Conservation (phyloP, 2,329 filamentous ascomycete genomes). For the Colletotrichum tropicale region DNA sequence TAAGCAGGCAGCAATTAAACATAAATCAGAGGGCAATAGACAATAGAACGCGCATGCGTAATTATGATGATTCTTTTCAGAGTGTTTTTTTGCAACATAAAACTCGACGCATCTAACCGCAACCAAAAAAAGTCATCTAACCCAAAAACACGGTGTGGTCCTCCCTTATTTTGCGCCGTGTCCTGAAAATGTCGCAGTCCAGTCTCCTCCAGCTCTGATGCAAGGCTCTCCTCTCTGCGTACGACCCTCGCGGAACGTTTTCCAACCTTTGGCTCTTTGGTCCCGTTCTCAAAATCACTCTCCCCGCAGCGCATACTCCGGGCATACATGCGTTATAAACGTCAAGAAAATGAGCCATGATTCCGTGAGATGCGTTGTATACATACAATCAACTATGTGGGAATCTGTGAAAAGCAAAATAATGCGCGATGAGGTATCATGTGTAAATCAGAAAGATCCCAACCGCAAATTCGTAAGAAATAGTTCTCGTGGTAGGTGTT, state of each 20-base stretch:
- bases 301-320: constrained; percentile 20
- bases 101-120: background rate
- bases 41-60: background rate
- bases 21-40: background rate
- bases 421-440: constrained; percentile 26
- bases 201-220: constrained; percentile 5
- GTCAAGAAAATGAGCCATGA: background rate
- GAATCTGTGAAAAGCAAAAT: constrained; percentile 13
- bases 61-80: background rate
- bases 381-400: background rate
- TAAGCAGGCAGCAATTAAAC: background rate
- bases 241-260: background rate
- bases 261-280: background rate
- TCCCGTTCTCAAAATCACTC: background rate
- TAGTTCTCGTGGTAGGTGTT: background rate
- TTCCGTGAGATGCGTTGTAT: background rate
- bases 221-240: background rate
- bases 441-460: constrained; percentile 25
- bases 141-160: background rate
- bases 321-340: constrained; percentile 20
- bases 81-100: background rate
- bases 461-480: background rate
- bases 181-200: background rate
- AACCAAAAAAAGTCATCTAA: background rate
- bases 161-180: background rate